Evolutionary conservation across 2,329 filamentous ascomycete species (phyloP), one percentile per base, ranked within the genome.

Genomic region (Stemphylium lycopersici): DNA sequence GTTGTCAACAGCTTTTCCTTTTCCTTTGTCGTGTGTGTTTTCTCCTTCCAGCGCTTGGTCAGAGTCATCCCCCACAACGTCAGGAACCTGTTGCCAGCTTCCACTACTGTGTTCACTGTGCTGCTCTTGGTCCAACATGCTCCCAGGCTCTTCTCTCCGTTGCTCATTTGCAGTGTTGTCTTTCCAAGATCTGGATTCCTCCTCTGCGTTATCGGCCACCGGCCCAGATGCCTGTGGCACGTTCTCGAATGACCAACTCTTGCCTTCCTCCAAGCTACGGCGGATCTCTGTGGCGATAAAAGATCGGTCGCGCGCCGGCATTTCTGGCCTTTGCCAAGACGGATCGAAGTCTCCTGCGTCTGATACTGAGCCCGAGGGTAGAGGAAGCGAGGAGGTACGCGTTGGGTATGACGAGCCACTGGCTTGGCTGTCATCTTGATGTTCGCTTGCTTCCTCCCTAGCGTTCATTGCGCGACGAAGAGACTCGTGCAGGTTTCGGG

Each of bases 271-370:
- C 7, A 83, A 62, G 20, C 72, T 68, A 8, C 80, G 76, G 45
- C 76, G 78, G 37, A 83, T 80, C 44, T 78, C 76, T 3, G 78
- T 77, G 3, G 80, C 81, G 53, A 78, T 71, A 31, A 76, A 81
- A 3, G 78, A 77, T 13, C 70, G 72, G 46, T 79, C 77, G 53
- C 80, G 71, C 13, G 71, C 64, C 22, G 79, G 79, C 76, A 83
- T 78, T n/a, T 69, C 72, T 11, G 80, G 80, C 63, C 80, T 64
- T 18, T 67, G 66, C 4, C 46, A 61, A 18, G 61, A 52, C 3
- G 59, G 56, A 24, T 59, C 62, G 6, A 52, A 39, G 18, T 47
- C 52, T 31, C 20, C 12, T 6, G 26, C 11, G 45, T 58, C 49
- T 33, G 37, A 24, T 34, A 33, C 15, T 8, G 45, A 48, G 42